Conservation (phyloP, 2,329 filamentous ascomycete genomes). For the Bipolaris oryzae region DNA sequence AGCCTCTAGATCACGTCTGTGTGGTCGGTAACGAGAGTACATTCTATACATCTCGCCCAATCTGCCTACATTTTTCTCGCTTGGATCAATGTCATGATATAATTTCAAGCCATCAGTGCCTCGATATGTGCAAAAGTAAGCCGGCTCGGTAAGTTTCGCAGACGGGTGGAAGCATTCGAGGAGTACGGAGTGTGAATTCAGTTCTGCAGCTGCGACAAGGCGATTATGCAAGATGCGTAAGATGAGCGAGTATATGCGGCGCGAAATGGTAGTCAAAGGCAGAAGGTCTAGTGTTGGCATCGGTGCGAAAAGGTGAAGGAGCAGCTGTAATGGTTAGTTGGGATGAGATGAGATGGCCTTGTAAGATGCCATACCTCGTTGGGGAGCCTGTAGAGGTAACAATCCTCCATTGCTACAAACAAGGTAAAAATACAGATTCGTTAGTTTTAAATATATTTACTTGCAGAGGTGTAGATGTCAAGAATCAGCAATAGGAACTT, state of each 20-base stretch:
- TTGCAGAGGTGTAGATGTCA: constrained; percentile 5
- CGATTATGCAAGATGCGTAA: constrained; percentile 69
- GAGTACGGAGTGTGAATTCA: constrained; percentile 69
- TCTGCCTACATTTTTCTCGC: constrained; percentile 35
- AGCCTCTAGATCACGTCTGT: constrained; percentile 60
- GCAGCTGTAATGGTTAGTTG: constrained; percentile 42
- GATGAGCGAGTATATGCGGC: constrained; percentile 67
- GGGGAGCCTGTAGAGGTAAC: constrained; percentile 45
- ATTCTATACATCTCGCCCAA: constrained; percentile 60
- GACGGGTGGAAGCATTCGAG: constrained; percentile 80
- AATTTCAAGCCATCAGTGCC: constrained; percentile 65
- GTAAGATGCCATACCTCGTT: constrained; percentile 41
- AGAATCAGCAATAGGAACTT: constrained; percentile 25
- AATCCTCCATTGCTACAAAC: constrained; percentile 29
- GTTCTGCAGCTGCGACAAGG: constrained; percentile 62
- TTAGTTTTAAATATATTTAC: background rate
- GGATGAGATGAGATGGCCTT: background rate
- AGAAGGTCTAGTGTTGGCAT: constrained; percentile 55
- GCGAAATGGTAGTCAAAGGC: constrained; percentile 63
- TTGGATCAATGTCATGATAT: constrained; percentile 47
- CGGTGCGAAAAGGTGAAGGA: constrained; percentile 52
- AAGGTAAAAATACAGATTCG: background rate
- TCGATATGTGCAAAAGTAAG: constrained; percentile 70
- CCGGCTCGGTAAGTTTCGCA: constrained; percentile 70
- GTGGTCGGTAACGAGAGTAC: constrained; percentile 74